A percentile compares a stretch with the other conserved stretches of the same genome.
Evolutionary conservation across 192 early-diverging fungal genomes (phyloP).

Genomic region (Podila epigama): DNA sequence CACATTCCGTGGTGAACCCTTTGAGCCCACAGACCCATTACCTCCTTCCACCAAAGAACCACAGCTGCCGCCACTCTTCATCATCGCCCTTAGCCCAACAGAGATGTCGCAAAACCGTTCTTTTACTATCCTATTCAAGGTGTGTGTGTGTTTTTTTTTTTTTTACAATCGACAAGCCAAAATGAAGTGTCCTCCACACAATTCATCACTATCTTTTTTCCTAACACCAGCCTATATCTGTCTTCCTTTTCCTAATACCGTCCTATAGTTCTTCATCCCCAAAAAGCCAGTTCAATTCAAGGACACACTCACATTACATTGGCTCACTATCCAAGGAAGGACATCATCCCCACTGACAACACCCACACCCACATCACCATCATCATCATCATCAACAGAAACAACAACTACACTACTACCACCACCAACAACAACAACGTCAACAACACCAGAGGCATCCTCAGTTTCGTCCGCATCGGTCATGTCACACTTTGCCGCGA

Average conservation of each 20-base stretch:
- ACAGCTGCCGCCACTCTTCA: slow-evolving; percentile 2
- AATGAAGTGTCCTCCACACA: no score
- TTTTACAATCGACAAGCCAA: no score
- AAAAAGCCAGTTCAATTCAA: slow-evolving; percentile 12
- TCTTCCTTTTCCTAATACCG: not conserved
- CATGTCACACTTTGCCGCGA: no score
- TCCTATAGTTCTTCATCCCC: slow-evolving; percentile 38
- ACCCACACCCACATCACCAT: not conserved
- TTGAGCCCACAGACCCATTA: not conserved
- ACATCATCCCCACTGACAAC: not conserved
- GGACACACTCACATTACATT: slow-evolving; percentile 16
- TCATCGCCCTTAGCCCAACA: slow-evolving; percentile 9
- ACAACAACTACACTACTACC: not conserved
- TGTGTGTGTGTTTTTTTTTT: no score
- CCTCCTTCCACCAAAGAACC: no score
- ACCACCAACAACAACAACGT: not conserved
- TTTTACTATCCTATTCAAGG: slow-evolving; percentile 32
- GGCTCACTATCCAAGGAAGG: slow-evolving; percentile 22
- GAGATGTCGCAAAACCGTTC: slow-evolving; percentile 1
- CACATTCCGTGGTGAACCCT: slow-evolving; percentile 32
- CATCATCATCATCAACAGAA: not conserved
- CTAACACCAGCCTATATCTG: no score
- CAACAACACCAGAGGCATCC: not conserved
- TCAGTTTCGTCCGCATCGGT: not conserved
- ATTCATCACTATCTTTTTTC: no score